These are phyloP conservation scores for Zygoascus biomembranicola DNA, from an alignment of 805 yeast species.

Conservation along the genomic window DNA sequence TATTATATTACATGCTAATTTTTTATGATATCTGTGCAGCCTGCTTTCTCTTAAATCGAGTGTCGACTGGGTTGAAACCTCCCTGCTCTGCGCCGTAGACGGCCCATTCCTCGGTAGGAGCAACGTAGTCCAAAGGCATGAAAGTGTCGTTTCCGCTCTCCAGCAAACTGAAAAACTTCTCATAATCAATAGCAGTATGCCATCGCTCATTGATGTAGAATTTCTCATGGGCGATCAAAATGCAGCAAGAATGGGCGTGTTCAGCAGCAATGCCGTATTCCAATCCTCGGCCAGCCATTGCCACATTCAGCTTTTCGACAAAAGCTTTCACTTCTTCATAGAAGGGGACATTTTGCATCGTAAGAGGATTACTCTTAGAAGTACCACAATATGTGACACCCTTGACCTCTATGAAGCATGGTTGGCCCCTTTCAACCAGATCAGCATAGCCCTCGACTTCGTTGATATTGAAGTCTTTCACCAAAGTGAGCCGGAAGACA, in stretches of 20 bases:
- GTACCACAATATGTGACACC: constrained; percentile 96
- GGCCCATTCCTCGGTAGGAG: constrained; percentile 87
- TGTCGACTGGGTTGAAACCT: constrained; percentile 86
- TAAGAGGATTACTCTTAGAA: constrained; percentile 80
- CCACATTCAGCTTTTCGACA: constrained; percentile 54
- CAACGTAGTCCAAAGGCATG: constrained; percentile 69
- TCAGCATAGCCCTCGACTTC: constrained; percentile 80
- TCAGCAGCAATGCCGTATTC: constrained; percentile 84
- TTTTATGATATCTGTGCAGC: not conserved
- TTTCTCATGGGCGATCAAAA: constrained; percentile 66
- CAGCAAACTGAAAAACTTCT: constrained; percentile 62
- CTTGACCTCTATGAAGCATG: constrained; percentile 84
- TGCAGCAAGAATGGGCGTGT: constrained; percentile 92
- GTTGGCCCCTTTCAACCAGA: constrained; percentile 69
- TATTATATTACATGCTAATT: too few species aligned
- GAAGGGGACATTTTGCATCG: constrained; percentile 93
- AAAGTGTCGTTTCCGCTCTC: constrained; percentile 50
- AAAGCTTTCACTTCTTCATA: constrained; percentile 81
- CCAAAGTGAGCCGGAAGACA: constrained; percentile 82
- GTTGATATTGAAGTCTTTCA: constrained; percentile 84
- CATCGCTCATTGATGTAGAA: constrained; percentile 66
- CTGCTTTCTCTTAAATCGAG: constrained; percentile 55
- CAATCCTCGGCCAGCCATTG: constrained; percentile 57
- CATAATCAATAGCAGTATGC: constrained; percentile 86
- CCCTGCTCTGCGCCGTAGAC: constrained; percentile 77